Conservation (phyloP, 2,329 filamentous ascomycete species). For the Curvularia sp. region DNA sequence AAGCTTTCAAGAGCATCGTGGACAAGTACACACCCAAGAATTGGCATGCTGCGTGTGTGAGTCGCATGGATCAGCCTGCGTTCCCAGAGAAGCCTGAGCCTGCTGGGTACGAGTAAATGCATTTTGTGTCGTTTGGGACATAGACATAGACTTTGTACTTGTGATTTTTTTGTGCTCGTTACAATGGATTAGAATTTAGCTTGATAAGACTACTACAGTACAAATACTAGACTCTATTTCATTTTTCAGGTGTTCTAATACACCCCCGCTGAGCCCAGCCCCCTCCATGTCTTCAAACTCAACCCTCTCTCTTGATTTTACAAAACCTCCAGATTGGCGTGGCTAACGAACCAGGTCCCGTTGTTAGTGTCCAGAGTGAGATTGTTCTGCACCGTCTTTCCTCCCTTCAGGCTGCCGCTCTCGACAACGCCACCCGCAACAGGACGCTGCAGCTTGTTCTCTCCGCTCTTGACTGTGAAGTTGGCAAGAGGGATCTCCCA, state of each 20-base stretch:
- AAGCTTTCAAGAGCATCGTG: constrained; percentile 90
- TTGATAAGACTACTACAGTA: background rate
- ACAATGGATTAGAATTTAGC: background rate
- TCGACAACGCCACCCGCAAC: constrained; percentile 61
- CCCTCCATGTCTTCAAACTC: background rate
- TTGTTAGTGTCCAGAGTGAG: constrained; percentile 44
- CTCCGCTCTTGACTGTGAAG: constrained; percentile 70
- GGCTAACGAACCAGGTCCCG: constrained; percentile 47
- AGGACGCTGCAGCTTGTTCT: constrained; percentile 63
- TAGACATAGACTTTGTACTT: background rate
- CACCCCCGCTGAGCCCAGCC: background rate
- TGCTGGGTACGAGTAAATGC: constrained; percentile 39
- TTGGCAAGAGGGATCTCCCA: constrained; percentile 73
- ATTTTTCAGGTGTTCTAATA: background rate
- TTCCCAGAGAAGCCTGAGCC: constrained; percentile 55
- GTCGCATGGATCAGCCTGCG: constrained; percentile 63
- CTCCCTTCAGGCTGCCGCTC: constrained; percentile 64
- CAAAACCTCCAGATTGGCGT: constrained; percentile 35
- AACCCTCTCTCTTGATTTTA: constrained; percentile 7
- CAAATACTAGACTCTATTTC: background rate
- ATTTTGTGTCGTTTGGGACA: background rate
- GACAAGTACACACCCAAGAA: constrained; percentile 86
- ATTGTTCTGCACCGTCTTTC: constrained; percentile 47
- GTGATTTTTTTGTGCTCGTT: too few relatives aligned
- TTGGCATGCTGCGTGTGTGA: constrained; percentile 72